Conservation (phyloP, 305 asterid genomes). For the Rubia tinctorum region DNA sequence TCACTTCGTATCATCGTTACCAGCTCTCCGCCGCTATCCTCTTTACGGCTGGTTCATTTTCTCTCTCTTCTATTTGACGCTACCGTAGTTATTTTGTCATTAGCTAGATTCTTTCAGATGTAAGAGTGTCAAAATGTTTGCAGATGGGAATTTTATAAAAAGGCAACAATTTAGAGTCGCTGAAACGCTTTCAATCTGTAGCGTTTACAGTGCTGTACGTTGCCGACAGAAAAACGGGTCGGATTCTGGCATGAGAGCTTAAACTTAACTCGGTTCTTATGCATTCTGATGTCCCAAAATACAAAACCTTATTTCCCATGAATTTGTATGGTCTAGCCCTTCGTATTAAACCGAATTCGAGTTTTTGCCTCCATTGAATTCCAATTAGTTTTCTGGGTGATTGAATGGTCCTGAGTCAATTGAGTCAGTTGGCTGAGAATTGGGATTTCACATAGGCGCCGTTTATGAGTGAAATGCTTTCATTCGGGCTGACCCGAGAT, state of each 20-base stretch:
- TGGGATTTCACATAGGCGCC: not conserved
- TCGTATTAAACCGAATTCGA: too few species aligned
- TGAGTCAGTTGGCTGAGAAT: not conserved
- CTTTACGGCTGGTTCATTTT: not conserved
- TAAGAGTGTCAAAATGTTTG: too few species aligned
- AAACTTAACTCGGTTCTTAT: not conserved
- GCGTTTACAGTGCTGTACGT: constrained; percentile 30
- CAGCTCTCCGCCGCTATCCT: not conserved
- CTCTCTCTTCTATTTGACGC: not conserved
- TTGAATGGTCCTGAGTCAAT: too few species aligned
- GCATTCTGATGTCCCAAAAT: constrained; percentile 19
- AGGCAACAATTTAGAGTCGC: constrained; percentile 37
- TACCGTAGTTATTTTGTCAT: not conserved
- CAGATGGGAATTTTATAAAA: not conserved
- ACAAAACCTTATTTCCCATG: not conserved
- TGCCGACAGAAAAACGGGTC: constrained; percentile 19
- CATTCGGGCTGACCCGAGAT: not conserved
- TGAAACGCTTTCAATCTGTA: constrained; percentile 14
- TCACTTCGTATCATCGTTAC: not conserved
- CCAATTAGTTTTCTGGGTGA: not conserved
- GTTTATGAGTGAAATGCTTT: not conserved
- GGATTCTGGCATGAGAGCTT: constrained; percentile 17
- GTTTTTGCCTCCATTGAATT: too few species aligned
- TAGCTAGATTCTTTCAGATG: too few species aligned
- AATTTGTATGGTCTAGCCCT: not conserved